Evolutionary conservation across 2,329 filamentous ascomycete species (phyloP).

Genomic region (Arthrobotrys iridis): DNA sequence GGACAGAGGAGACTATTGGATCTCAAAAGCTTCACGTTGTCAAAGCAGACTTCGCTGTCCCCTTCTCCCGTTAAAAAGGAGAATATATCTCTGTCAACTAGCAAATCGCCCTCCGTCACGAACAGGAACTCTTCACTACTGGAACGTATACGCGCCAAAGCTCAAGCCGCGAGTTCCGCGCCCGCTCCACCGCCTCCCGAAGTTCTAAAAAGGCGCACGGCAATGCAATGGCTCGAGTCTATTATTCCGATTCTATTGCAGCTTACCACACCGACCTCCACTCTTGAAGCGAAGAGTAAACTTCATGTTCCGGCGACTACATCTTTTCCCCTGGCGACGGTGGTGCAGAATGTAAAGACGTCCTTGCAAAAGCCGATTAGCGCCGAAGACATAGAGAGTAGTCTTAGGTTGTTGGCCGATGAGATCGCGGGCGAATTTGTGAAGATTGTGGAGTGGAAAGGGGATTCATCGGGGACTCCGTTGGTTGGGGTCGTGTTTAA

Average conservation of each 20-base stretch:
- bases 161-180: constrained; percentile 22
- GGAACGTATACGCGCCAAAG: constrained; percentile 44
- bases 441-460: constrained; percentile 51
- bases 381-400: constrained; percentile 31
- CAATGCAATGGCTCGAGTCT: constrained; percentile 41
- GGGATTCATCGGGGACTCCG: constrained; percentile 38
- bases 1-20: constrained; percentile 39
- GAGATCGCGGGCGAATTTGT: constrained; percentile 49
- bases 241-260: constrained; percentile 50
- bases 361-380: constrained; percentile 44
- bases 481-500: constrained; percentile 46
- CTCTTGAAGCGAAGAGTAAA: constrained; percentile 5
- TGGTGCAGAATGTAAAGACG: constrained; percentile 40
- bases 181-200: constrained; percentile 17
- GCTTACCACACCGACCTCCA: constrained; percentile 24
- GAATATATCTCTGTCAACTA: constrained; percentile 22
- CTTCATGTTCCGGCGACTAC: constrained; percentile 35
- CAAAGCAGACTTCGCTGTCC: constrained; percentile 29
- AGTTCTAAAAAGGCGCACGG: constrained; percentile 28
- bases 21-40: constrained; percentile 38
- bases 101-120: constrained; percentile 32
- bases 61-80: constrained; percentile 40
- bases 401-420: constrained; percentile 41
- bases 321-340: constrained; percentile 38
- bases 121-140: constrained; percentile 33